phyloP scores from a whole-genome alignment of 1,284 basidiomycete species.

The Ganoderma resinaceum region DNA sequence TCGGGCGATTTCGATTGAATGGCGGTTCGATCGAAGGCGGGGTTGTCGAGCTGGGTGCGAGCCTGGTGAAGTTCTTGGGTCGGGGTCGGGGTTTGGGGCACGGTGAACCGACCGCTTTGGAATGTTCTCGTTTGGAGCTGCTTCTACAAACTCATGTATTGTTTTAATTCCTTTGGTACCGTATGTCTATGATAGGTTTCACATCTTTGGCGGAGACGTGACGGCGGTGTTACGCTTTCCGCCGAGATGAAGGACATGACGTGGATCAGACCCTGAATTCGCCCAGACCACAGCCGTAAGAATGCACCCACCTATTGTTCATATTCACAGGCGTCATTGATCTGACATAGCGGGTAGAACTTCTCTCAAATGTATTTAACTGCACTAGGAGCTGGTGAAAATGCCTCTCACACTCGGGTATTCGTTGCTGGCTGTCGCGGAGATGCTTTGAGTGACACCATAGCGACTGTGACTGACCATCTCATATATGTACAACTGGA shows the following conservation, averaged over 20 bases:
- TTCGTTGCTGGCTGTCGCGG: not conserved
- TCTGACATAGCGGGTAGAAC: not conserved
- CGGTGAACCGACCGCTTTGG: not conserved
- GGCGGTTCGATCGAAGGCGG: slow-evolving; percentile 4
- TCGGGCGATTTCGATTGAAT: not conserved
- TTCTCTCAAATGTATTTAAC: not conserved
- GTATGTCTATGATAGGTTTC: not conserved
- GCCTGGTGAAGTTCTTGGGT: not conserved
- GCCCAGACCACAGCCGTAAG: not conserved
- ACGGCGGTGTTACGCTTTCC: not conserved
- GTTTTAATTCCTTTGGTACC: not conserved
- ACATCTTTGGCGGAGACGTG: not conserved
- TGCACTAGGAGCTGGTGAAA: not conserved
- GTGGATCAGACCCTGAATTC: not conserved
- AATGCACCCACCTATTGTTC: not conserved
- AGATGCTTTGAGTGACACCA: not conserved
- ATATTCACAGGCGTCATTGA: not conserved
- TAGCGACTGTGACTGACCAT: not conserved
- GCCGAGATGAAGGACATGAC: not conserved
- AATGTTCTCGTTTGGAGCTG: not conserved
- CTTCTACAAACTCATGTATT: not conserved
- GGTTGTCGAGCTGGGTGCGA: not conserved
- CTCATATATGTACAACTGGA: not conserved
- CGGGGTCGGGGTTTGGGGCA: not conserved
- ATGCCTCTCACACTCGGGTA: not conserved